phyloP scores from a whole-genome alignment of 192 early-diverging fungal species.

The Podila clonocystis region DNA sequence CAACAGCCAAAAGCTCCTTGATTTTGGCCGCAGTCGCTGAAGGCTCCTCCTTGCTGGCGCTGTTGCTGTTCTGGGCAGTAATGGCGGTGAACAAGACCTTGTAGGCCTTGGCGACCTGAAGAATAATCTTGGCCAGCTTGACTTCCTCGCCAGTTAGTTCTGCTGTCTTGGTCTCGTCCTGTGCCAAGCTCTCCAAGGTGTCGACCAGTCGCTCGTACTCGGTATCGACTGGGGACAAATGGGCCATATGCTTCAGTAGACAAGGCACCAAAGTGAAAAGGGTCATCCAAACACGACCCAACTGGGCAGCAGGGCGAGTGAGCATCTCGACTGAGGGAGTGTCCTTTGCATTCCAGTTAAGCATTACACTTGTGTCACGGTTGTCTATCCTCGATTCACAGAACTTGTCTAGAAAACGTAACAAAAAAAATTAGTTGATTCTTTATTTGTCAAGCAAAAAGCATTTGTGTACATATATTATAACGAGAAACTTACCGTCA shows the following conservation, averaged over 20 bases:
- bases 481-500: slow-evolving; percentile 68
- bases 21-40: slow-evolving; percentile 24
- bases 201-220: slow-evolving; percentile 25
- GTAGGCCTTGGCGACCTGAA: slow-evolving; percentile 24
- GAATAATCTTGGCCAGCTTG: slow-evolving; percentile 31
- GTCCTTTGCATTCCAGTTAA: slow-evolving; percentile 58
- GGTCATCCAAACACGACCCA: slow-evolving; percentile 46
- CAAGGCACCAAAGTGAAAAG: slow-evolving; percentile 36
- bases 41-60: slow-evolving; percentile 34
- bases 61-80: slow-evolving; percentile 39
- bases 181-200: slow-evolving; percentile 7
- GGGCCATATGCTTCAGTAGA: slow-evolving; percentile 38
- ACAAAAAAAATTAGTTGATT: slow-evolving; percentile 9
- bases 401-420: slow-evolving; percentile 42
- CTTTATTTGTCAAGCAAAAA: background rate
- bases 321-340: slow-evolving; percentile 46
- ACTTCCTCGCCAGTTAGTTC: slow-evolving; percentile 31
- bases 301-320: slow-evolving; percentile 48
- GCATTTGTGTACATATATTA: background rate
- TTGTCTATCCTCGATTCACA: slow-evolving; percentile 68
- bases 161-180: background rate
- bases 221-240: slow-evolving; percentile 14
- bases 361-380: slow-evolving; percentile 75
- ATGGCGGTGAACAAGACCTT: slow-evolving; percentile 22
- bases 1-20: slow-evolving; percentile 21